These are phyloP conservation scores for Cicer judaicum DNA, from an alignment of 306 rosid species.

Conservation along the genomic window DNA sequence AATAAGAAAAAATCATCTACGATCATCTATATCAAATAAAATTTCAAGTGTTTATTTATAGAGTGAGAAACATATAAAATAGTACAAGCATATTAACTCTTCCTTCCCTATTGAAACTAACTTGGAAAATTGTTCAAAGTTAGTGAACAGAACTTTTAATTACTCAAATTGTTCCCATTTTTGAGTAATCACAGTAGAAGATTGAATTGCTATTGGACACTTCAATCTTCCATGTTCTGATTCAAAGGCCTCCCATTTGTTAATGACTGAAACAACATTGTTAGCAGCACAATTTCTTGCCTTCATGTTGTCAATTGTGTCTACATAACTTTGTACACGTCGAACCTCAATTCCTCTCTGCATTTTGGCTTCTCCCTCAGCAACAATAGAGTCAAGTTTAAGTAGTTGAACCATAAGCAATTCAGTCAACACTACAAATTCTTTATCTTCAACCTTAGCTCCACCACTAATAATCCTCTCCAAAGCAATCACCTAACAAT, in stretches of 20 bases:
- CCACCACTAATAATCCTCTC: slow-evolving; percentile 54
- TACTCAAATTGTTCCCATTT: slow-evolving; percentile 47
- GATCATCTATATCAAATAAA: no score
- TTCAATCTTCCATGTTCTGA: slow-evolving; percentile 49
- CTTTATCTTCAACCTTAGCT: slow-evolving; percentile 55
- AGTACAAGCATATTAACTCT: not conserved
- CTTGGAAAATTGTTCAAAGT: slow-evolving; percentile 10
- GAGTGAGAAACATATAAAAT: no score
- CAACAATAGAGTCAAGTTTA: slow-evolving; percentile 66
- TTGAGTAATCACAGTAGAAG: slow-evolving; percentile 44
- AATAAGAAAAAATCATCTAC: no score
- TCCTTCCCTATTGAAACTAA: not conserved
- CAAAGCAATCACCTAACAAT: slow-evolving; percentile 57
- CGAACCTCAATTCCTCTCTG: slow-evolving; percentile 69
- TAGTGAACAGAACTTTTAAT: no score
- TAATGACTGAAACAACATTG: slow-evolving; percentile 47
- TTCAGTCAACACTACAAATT: slow-evolving; percentile 58
- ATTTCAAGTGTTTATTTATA: no score
- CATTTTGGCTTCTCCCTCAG: slow-evolving; percentile 69
- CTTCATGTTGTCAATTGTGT: slow-evolving; percentile 64
- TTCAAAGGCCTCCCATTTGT: slow-evolving; percentile 69
- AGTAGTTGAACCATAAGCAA: slow-evolving; percentile 72
- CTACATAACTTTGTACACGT: slow-evolving; percentile 69
- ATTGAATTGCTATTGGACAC: slow-evolving; percentile 29
- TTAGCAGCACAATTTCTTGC: slow-evolving; percentile 48